Conservation (phyloP, 305 asterid genomes). For the Fraxinus sp. region DNA sequence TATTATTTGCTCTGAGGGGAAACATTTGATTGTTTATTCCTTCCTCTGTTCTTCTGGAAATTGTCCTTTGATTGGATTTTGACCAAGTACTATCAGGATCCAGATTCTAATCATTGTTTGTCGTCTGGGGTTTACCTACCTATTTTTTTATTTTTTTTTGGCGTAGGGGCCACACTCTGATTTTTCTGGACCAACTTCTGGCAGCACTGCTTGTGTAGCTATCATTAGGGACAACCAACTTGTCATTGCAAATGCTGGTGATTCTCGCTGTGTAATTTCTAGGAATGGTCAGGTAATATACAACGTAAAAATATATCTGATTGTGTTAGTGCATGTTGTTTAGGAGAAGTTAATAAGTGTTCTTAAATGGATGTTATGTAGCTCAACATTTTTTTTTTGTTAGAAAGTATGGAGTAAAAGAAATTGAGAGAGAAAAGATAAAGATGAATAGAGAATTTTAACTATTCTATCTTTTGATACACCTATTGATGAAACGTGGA, state of each 20-base stretch:
- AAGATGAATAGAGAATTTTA: background rate
- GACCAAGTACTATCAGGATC: background rate
- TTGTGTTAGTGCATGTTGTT: background rate
- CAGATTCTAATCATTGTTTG: background rate
- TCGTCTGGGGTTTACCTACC: background rate
- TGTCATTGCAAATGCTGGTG: slow-evolving; percentile 92
- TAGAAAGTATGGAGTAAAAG: background rate
- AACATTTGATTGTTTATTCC: background rate
- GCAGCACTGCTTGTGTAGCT: slow-evolving; percentile 92
- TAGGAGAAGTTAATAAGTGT: background rate
- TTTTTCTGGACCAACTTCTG: slow-evolving; percentile 88
- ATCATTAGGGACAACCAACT: slow-evolving; percentile 72
- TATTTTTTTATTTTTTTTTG: slow-evolving; percentile 3
- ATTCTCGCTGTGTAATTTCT: slow-evolving; percentile 95
- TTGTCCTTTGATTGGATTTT: background rate
- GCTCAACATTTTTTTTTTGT: background rate
- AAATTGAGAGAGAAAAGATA: background rate
- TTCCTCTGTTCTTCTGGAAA: background rate
- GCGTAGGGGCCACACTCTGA: slow-evolving; percentile 91
- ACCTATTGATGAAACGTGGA: background rate
- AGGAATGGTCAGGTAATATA: slow-evolving; percentile 82
- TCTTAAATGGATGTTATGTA: background rate
- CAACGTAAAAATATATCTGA: background rate
- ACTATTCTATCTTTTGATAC: background rate
- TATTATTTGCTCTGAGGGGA: background rate